Percentiles rank a stretch among this genome's conserved stretches.
These are phyloP conservation scores for Harringtonia aguacate DNA, from an alignment of 2,329 filamentous ascomycete species.

Conservation along the genomic window DNA sequence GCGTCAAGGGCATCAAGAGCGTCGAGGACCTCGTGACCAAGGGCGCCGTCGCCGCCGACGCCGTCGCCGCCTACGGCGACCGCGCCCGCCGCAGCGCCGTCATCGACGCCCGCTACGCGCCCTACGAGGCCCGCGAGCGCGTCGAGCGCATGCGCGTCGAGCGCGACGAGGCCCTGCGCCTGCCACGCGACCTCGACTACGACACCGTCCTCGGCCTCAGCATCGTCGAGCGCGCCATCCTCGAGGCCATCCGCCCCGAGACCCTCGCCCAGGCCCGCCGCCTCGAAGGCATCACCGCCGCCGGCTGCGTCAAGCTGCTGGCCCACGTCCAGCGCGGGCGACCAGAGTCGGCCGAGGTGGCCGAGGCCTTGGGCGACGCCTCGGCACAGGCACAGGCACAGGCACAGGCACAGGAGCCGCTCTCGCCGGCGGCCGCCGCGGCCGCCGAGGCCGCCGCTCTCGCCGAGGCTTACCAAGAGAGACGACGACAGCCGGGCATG, in stretches of 20 bases:
- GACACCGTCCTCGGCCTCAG: slow-evolving; percentile 61
- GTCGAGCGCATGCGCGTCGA: slow-evolving; percentile 55
- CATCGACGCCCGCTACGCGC: slow-evolving; percentile 78
- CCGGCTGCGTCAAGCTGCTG: slow-evolving; percentile 50
- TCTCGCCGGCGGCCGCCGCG: no score
- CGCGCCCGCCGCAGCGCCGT: slow-evolving; percentile 59
- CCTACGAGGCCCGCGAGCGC: slow-evolving; percentile 68
- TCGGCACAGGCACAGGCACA: no score
- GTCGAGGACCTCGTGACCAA: slow-evolving; percentile 44
- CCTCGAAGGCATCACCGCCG: slow-evolving; percentile 67
- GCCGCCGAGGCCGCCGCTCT: no score
- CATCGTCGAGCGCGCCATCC: slow-evolving; percentile 62
- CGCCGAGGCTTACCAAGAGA: no score
- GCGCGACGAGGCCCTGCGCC: slow-evolving; percentile 62
- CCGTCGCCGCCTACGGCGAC: slow-evolving; percentile 39
- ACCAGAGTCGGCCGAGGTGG: neutral
- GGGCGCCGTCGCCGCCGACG: slow-evolving; percentile 33
- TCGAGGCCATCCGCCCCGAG: slow-evolving; percentile 65
- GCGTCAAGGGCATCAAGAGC: slow-evolving; percentile 44
- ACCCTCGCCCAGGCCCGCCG: slow-evolving; percentile 80
- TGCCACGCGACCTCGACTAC: slow-evolving; percentile 73
- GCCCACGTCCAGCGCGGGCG: slow-evolving; percentile 42
- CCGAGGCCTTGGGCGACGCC: no score
- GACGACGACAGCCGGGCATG: no score
- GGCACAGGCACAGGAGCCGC: no score